Evolutionary conservation across 768 basidiomycete genomes (phyloP).

Genomic region (Suillus subaureus): DNA sequence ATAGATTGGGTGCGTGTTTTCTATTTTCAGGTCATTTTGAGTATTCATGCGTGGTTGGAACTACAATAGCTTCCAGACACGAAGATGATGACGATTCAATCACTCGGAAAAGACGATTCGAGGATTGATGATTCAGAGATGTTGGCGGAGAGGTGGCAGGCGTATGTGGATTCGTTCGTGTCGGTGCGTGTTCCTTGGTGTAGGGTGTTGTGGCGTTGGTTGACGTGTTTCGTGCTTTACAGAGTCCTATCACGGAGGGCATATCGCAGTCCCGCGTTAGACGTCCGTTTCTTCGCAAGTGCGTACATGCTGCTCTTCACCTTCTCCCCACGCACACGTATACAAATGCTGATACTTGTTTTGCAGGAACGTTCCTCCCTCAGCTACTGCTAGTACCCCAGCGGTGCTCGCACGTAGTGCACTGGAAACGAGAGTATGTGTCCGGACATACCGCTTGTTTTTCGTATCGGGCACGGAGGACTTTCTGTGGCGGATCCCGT

Average conservation of each 20-base stretch:
- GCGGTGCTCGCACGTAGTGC: constrained; percentile 55
- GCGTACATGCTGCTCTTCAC: constrained; percentile 18
- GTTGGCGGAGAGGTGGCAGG: constrained; percentile 75
- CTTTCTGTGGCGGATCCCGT: constrained; percentile 51
- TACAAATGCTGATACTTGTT: constrained; percentile 35
- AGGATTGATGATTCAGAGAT: constrained; percentile 77
- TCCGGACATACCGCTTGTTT: constrained; percentile 80
- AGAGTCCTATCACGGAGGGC: constrained; percentile 63
- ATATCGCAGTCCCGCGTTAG: constrained; percentile 48
- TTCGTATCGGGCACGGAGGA: constrained; percentile 74
- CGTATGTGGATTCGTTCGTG: constrained; percentile 77
- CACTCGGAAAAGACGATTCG: constrained; percentile 80
- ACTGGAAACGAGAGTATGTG: constrained; percentile 84
- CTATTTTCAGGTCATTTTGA: background rate
- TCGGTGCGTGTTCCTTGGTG: constrained; percentile 44
- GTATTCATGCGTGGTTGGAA: background rate
- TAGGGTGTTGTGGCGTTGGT: background rate
- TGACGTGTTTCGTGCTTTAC: constrained; percentile 2
- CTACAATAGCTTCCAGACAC: constrained; percentile 57
- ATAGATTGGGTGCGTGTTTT: constrained; percentile 70
- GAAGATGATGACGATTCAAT: constrained; percentile 69
- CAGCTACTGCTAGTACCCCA: constrained; percentile 33
- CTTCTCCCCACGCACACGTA: background rate
- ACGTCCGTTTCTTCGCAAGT: constrained; percentile 72
- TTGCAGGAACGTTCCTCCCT: constrained; percentile 25